Evolutionary conservation across 768 basidiomycete species (phyloP).

Genomic region (Lanmaoa rubissima): DNA sequence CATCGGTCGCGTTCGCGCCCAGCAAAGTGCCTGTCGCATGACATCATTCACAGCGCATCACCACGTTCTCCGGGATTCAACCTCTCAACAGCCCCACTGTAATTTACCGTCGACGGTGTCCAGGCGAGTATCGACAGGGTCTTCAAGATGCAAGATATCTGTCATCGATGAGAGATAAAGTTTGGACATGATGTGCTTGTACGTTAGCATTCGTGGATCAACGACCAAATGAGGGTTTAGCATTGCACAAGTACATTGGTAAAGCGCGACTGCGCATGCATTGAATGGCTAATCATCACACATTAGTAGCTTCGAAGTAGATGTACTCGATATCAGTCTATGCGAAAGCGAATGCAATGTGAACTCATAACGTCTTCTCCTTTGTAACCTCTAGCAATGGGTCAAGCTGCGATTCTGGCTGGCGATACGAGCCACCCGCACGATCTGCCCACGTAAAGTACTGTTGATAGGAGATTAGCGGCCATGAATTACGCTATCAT

Average conservation of each 20-base stretch:
- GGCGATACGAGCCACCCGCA: conserved; percentile 80
- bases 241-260: background rate
- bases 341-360: background rate
- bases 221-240: background rate
- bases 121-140: too few relatives aligned
- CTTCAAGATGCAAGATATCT: background rate
- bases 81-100: too few relatives aligned
- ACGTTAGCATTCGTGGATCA: background rate
- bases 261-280: background rate
- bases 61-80: background rate
- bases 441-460: conserved; percentile 98
- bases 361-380: conserved; percentile 23
- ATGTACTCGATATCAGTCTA: conserved; percentile 16
- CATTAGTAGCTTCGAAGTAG: conserved; percentile 19
- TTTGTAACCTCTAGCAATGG: conserved; percentile 65
- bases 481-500: background rate
- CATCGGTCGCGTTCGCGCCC: background rate
- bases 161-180: background rate
- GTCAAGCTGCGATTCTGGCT: conserved; percentile 81
- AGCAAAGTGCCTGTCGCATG: too few relatives aligned
- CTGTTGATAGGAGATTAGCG: conserved; percentile 41
- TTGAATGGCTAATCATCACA: conserved; percentile 7
- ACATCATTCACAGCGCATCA: background rate
- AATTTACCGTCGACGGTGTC: too few relatives aligned
- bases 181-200: background rate